Conservation (phyloP, 129 eudicot species). For the Glebionis coronaria region DNA sequence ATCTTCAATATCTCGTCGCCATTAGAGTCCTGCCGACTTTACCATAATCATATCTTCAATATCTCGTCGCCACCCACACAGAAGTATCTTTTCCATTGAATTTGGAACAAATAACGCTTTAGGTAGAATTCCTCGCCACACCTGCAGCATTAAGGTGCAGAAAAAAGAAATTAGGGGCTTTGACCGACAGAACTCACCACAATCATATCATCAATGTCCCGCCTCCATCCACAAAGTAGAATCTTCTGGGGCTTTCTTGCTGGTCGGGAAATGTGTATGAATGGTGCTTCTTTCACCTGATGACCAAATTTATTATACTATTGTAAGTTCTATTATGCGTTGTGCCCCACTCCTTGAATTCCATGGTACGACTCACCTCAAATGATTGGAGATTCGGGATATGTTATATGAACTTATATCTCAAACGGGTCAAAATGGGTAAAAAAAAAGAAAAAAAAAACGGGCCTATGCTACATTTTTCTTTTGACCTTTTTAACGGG, state of each 20-base stretch:
- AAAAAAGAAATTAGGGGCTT: slow-evolving; percentile 64
- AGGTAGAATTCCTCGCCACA: slow-evolving; percentile 73
- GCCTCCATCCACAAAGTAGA: slow-evolving; percentile 98
- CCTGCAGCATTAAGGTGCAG: slow-evolving; percentile 86
- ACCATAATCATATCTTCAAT: slow-evolving; percentile 93
- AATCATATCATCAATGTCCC: slow-evolving; percentile 99
- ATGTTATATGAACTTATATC: neutral
- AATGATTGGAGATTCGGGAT: neutral
- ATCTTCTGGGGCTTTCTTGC: slow-evolving; percentile 96
- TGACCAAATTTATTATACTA: slow-evolving; percentile 71
- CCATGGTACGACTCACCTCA: slow-evolving; percentile 41
- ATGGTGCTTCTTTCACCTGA: slow-evolving; percentile 93
- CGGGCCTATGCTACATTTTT: slow-evolving; percentile 3
- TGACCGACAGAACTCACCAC: slow-evolving; percentile 72
- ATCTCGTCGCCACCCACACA: slow-evolving; percentile 92
- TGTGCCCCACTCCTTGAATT: slow-evolving; percentile 42
- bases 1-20: slow-evolving; percentile 23
- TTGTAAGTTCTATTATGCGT: slow-evolving; percentile 56
- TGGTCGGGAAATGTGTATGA: slow-evolving; percentile 74
- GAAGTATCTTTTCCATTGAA: slow-evolving; percentile 71
- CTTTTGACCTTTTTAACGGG: neutral
- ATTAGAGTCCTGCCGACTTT: slow-evolving; percentile 41
- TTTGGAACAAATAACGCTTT: slow-evolving; percentile 54
- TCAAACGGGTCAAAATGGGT: neutral
- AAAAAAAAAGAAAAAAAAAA: no score